Percentiles rank a stretch among this genome's conserved stretches.
Evolutionary conservation across 257 asterid genomes (phyloP).

Genomic region (Knoxia roxburghii): DNA sequence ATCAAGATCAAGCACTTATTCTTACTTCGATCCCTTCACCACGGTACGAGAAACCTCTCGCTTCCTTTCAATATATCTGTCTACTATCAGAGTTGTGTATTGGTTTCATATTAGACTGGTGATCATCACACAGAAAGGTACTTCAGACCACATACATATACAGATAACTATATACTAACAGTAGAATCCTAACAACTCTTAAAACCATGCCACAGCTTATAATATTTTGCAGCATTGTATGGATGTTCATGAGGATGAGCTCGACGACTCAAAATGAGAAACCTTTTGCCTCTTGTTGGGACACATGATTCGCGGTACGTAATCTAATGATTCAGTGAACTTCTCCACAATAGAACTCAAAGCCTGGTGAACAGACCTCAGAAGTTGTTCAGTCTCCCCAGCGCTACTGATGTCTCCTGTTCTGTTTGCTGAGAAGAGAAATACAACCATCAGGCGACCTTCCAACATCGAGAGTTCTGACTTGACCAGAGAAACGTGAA

Average conservation of each 20-base stretch:
- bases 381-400: constrained; percentile 16
- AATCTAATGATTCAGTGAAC: constrained; percentile 49
- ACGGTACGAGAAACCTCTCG: not conserved
- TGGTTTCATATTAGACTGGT: not conserved
- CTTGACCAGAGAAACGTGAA: constrained; percentile 37
- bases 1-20: not conserved
- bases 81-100: not conserved
- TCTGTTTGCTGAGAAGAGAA: constrained; percentile 31
- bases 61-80: not conserved
- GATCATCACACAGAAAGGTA: not conserved
- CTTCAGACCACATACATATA: not conserved
- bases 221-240: not conserved
- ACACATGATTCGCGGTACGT: constrained; percentile 28
- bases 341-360: constrained; percentile 49
- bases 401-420: constrained; percentile 4
- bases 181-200: not conserved
- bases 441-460: constrained; percentile 50
- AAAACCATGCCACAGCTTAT: not conserved
- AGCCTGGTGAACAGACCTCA: constrained; percentile 37
- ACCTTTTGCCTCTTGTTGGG: constrained; percentile 55
- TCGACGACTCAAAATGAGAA: constrained; percentile 32
- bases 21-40: not conserved
- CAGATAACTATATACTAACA: not conserved
- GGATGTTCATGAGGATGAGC: constrained; percentile 27
- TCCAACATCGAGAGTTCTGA: constrained; percentile 66